phyloP scores from a whole-genome alignment of 148 eudicot genomes.

The Beta vulgaris region DNA sequence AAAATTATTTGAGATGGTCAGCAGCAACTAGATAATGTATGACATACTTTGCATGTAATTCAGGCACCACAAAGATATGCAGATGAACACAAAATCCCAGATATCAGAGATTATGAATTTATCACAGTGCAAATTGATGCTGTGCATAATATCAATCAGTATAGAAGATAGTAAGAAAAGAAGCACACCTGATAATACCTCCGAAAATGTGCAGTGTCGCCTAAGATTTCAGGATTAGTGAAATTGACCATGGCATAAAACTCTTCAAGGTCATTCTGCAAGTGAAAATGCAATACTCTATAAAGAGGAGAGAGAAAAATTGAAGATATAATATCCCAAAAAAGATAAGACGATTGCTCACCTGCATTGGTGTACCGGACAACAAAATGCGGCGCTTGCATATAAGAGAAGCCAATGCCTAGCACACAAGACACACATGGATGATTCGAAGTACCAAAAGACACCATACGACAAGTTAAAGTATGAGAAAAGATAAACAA shows the following conservation, averaged over 20 bases:
- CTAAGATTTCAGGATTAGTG: slow-evolving; percentile 92
- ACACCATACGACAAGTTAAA: neutral
- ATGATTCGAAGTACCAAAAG: neutral
- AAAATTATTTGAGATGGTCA: neutral
- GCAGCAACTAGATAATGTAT: no score
- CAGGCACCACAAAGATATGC: neutral
- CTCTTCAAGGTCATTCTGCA: slow-evolving; percentile 95
- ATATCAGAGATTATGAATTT: neutral
- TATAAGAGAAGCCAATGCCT: slow-evolving; percentile 90
- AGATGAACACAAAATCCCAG: neutral
- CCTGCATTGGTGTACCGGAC: slow-evolving; percentile 99
- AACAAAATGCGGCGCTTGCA: slow-evolving; percentile 92
- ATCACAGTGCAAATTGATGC: neutral
- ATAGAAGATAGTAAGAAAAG: slow-evolving; percentile 9
- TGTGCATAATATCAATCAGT: neutral
- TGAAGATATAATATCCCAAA: slow-evolving; percentile 7
- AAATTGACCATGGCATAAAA: slow-evolving; percentile 96
- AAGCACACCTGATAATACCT: slow-evolving; percentile 82
- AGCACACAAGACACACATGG: slow-evolving; percentile 19
- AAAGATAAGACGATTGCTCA: slow-evolving; percentile 30
- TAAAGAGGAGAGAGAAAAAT: neutral
- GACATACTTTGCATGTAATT: neutral
- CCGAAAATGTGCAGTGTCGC: slow-evolving; percentile 86
- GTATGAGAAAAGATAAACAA: neutral
- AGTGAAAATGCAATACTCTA: neutral